Conservation (phyloP, 345 rosid species). For the Lagerstroemia speciosa region DNA sequence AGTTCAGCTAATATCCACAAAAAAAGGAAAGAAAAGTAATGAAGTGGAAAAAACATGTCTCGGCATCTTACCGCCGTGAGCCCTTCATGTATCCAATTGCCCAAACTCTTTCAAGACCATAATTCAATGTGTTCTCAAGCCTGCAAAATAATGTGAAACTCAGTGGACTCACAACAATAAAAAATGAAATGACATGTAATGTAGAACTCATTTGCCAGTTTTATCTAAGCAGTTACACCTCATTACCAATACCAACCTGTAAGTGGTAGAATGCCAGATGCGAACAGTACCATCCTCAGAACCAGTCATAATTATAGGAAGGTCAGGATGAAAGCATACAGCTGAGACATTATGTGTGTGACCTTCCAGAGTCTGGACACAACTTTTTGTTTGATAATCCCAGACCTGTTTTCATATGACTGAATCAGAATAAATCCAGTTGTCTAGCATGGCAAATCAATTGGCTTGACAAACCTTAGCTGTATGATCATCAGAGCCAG, state of each 20-base stretch:
- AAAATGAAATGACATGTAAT: background rate
- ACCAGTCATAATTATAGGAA: constrained; percentile 73
- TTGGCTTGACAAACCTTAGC: constrained; percentile 57
- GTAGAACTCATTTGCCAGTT: background rate
- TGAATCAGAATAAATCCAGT: constrained; percentile 7
- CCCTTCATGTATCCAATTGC: constrained; percentile 78
- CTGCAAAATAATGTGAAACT: constrained; percentile 26
- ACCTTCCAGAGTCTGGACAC: constrained; percentile 73
- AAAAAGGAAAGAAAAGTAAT: background rate
- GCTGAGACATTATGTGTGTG: constrained; percentile 86
- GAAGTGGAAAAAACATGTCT: background rate
- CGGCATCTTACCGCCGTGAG: constrained; percentile 62
- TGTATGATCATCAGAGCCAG: constrained; percentile 88
- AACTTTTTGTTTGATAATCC: constrained; percentile 76
- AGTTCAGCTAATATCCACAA: background rate
- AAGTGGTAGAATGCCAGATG: constrained; percentile 76
- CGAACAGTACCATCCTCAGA: constrained; percentile 85
- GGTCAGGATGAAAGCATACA: constrained; percentile 74
- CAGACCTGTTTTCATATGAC: constrained; percentile 45
- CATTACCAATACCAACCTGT: constrained; percentile 34
- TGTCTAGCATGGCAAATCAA: constrained; percentile 6
- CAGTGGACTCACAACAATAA: background rate
- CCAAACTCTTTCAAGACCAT: constrained; percentile 99
- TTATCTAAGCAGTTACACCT: background rate
- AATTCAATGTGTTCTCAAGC: constrained; percentile 82